phyloP scores from a whole-genome alignment of 148 eudicot species.

The Suaeda aralocaspica region DNA sequence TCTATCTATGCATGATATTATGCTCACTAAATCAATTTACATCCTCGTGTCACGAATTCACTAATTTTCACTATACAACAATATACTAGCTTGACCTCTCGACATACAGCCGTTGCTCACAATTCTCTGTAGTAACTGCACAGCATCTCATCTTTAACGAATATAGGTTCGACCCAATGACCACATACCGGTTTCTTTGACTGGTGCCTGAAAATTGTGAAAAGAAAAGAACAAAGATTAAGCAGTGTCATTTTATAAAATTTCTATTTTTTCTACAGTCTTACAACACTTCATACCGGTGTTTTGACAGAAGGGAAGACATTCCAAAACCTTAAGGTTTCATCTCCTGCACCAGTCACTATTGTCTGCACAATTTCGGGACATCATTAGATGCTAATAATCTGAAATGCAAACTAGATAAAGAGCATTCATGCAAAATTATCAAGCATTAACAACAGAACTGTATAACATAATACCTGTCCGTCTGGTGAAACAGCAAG shows the following conservation, averaged over 20 bases:
- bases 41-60: neutral
- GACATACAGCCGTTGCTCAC: neutral
- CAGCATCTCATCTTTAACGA: conserved; percentile 44
- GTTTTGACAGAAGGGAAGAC: conserved; percentile 87
- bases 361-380: conserved; percentile 57
- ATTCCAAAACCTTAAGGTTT: conserved; percentile 92
- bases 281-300: conserved; percentile 33
- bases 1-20: neutral
- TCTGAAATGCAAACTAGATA: neutral
- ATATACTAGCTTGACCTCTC: neutral
- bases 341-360: conserved; percentile 98
- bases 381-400: neutral
- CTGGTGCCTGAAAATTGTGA: conserved; percentile 55
- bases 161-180: conserved; percentile 84
- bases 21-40: neutral
- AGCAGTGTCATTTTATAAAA: conserved; percentile 9
- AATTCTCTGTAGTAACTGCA: neutral
- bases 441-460: neutral
- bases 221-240: neutral
- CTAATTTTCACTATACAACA: neutral
- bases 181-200: conserved; percentile 81
- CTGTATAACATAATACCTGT: conserved; percentile 49
- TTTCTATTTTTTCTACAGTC: neutral
- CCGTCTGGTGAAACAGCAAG: conserved; percentile 96
- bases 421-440: neutral